These are phyloP conservation scores for Kwoniella newhampshirensis DNA, from an alignment of 768 basidiomycete species.

Conservation along the genomic window DNA sequence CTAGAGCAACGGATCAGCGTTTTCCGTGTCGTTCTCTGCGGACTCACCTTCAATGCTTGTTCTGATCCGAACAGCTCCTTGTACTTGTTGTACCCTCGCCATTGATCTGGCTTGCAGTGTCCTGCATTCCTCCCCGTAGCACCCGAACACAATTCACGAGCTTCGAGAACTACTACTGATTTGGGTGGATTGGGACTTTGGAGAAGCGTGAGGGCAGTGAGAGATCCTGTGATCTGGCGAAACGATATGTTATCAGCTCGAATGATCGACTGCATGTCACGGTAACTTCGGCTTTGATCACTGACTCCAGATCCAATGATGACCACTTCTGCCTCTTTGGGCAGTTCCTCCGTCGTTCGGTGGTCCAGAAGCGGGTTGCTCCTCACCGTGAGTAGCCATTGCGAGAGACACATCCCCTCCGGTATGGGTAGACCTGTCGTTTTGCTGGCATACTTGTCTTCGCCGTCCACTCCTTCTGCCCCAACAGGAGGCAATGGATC, in stretches of 20 bases:
- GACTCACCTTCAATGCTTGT: conserved; percentile 26
- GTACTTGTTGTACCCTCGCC: conserved; percentile 32
- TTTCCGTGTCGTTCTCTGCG: background rate
- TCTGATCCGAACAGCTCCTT: conserved; percentile 16
- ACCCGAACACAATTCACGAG: conserved; percentile 60
- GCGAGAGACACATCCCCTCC: conserved; percentile 20
- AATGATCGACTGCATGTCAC: too few relatives aligned
- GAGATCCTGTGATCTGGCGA: conserved; percentile 18
- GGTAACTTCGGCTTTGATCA: too few relatives aligned
- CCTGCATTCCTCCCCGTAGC: conserved; percentile 65
- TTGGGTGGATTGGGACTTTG: conserved; percentile 20
- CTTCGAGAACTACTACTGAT: conserved; percentile 70
- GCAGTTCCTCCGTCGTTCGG: conserved; percentile 21
- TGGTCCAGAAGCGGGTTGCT: conserved; percentile 29
- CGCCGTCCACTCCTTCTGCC: too few relatives aligned
- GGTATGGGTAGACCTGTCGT: conserved; percentile 1
- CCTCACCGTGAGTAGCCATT: conserved; percentile 26
- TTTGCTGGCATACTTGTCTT: background rate
- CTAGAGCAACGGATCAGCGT: conserved; percentile 4
- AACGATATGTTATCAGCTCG: too few relatives aligned
- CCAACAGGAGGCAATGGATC: too few relatives aligned
- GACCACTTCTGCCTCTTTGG: conserved; percentile 30
- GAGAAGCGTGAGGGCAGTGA: conserved; percentile 25
- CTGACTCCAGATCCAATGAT: conserved; percentile 37
- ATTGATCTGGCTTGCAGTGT: conserved; percentile 37